A percentile compares a stretch with the other conserved stretches of the same genome.
These are phyloP conservation scores for Pseudozyma hubeiensis DNA, from an alignment of 1,284 basidiomycete genomes.

Conservation along the genomic window DNA sequence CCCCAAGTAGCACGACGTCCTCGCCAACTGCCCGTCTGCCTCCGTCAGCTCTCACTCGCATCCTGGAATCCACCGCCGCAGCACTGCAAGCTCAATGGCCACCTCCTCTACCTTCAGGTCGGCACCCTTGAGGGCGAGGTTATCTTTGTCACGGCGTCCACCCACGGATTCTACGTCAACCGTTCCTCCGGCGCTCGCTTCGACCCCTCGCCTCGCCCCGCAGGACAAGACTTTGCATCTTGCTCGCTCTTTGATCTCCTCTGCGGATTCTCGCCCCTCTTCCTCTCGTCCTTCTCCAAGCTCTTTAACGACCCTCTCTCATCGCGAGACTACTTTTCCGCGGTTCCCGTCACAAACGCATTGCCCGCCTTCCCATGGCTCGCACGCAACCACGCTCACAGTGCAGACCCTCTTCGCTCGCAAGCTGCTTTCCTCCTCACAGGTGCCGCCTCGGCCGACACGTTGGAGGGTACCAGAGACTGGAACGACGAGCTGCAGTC, in stretches of 20 bases:
- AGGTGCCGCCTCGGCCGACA: slow-evolving; percentile 72
- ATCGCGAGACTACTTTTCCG: slow-evolving; percentile 67
- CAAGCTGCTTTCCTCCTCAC: slow-evolving; percentile 74
- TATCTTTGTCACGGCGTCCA: slow-evolving; percentile 72
- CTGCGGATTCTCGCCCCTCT: slow-evolving; percentile 70
- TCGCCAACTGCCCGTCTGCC: slow-evolving; percentile 66
- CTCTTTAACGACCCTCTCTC: slow-evolving; percentile 67
- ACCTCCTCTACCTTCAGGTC: slow-evolving; percentile 73
- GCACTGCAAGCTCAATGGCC: slow-evolving; percentile 72
- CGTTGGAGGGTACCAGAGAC: slow-evolving; percentile 73
- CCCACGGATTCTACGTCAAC: slow-evolving; percentile 73
- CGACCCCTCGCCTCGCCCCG: slow-evolving; percentile 58
- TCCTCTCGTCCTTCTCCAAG: slow-evolving; percentile 65
- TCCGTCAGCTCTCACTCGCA: slow-evolving; percentile 72
- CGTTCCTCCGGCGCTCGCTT: slow-evolving; percentile 69
- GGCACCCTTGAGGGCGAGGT: slow-evolving; percentile 73
- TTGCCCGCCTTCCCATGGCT: slow-evolving; percentile 73
- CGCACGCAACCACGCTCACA: slow-evolving; percentile 67
- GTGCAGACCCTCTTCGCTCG: slow-evolving; percentile 72
- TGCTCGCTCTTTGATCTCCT: slow-evolving; percentile 73
- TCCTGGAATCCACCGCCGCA: slow-evolving; percentile 75
- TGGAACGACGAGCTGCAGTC: slow-evolving; percentile 76
- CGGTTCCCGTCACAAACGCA: slow-evolving; percentile 72
- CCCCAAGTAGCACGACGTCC: slow-evolving; percentile 61
- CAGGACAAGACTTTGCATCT: slow-evolving; percentile 61